These are phyloP conservation scores for Bolboschoenoplectus hybrid DNA, from an alignment of 202 grass and related monocot genomes.

Conservation along the genomic window DNA sequence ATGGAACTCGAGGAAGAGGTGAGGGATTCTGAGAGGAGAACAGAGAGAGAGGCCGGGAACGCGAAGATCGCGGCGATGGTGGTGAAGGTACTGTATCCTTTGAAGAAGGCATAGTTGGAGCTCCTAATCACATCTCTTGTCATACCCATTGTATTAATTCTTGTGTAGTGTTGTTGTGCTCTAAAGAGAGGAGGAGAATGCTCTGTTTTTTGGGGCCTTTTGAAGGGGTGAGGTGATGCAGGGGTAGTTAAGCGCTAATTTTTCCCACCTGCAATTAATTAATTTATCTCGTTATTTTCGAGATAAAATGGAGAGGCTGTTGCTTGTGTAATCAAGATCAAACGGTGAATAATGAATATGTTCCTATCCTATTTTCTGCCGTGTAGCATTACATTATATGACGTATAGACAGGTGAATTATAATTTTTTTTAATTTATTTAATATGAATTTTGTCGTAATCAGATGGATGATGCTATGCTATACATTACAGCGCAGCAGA, in stretches of 20 bases:
- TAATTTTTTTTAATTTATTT: too few species aligned
- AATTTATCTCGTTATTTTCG: background rate
- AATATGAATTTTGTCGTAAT: too few species aligned
- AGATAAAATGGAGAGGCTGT: conserved; percentile 2
- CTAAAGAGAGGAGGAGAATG: background rate
- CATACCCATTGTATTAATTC: conserved; percentile 44
- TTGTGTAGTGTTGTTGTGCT: background rate
- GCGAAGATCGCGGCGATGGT: conserved; percentile 68
- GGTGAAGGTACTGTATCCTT: conserved; percentile 76
- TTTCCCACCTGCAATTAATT: background rate
- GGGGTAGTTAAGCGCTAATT: background rate
- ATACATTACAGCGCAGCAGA: too few species aligned
- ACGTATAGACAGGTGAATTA: too few species aligned
- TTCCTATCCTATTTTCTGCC: too few species aligned
- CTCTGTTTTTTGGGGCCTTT: background rate
- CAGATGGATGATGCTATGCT: too few species aligned
- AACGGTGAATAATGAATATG: background rate
- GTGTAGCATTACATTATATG: too few species aligned
- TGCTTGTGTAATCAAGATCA: background rate
- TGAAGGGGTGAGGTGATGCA: background rate
- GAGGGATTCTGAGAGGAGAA: conserved; percentile 59
- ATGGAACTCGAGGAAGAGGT: conserved; percentile 29
- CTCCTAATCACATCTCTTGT: conserved; percentile 57
- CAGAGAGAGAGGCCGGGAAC: conserved; percentile 62
- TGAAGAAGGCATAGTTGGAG: conserved; percentile 65